phyloP scores from a whole-genome alignment of 176 grass and related monocot species.

The Avena insularis region DNA sequence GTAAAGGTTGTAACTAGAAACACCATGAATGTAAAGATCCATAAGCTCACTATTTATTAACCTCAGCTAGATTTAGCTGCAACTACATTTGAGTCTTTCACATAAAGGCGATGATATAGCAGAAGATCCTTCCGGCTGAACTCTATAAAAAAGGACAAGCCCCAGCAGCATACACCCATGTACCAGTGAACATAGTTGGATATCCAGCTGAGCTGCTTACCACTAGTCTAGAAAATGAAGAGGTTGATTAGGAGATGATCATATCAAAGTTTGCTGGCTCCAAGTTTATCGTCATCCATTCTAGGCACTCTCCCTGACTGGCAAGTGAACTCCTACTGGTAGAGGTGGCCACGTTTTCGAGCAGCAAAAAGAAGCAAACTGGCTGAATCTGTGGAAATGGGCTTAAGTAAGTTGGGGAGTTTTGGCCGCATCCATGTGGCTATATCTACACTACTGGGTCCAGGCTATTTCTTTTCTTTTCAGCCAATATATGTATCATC shows the following conservation, averaged over 20 bases:
- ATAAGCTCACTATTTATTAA: slow-evolving; percentile 1
- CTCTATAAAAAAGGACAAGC: slow-evolving; percentile 1
- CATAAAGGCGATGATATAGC: slow-evolving; percentile 5
- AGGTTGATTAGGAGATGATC: neutral
- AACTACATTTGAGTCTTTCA: slow-evolving; percentile 3
- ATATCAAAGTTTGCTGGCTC: neutral
- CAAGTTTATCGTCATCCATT: neutral
- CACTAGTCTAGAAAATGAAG: slow-evolving; percentile 6
- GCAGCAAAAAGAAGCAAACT: neutral
- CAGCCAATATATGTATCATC: slow-evolving; percentile 1
- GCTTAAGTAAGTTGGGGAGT: neutral
- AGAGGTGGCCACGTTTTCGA: slow-evolving; percentile 1
- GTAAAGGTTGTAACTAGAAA: neutral
- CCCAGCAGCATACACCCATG: neutral
- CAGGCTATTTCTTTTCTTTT: neutral
- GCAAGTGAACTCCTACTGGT: neutral
- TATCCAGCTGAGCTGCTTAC: slow-evolving; percentile 15
- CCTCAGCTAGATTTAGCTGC: neutral
- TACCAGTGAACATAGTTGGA: slow-evolving; percentile 5
- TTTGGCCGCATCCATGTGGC: neutral
- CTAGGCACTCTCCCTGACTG: slow-evolving; percentile 11
- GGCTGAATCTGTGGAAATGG: neutral
- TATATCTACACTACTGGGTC: neutral
- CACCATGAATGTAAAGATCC: slow-evolving; percentile 8
- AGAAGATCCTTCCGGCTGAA: neutral